These are phyloP conservation scores for Hemerocallis citrina DNA, from an alignment of 106 monocot species.

Conservation along the genomic window DNA sequence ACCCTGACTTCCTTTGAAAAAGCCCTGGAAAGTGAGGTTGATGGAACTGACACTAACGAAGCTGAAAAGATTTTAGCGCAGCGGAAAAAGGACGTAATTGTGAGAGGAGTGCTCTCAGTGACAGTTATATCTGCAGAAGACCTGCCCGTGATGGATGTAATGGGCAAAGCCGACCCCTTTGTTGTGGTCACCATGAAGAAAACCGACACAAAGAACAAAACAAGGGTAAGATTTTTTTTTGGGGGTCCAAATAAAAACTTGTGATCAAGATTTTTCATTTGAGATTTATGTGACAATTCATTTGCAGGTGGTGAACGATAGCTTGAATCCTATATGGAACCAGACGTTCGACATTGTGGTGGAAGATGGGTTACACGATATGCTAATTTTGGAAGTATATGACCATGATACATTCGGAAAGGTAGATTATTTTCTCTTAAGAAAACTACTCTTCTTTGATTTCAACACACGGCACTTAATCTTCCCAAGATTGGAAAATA, in stretches of 20 bases:
- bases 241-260: too few species aligned
- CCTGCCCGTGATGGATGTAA: slow-evolving; percentile 81
- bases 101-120: slow-evolving; percentile 91
- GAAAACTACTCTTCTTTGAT: too few species aligned
- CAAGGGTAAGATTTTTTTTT: slow-evolving; percentile 60
- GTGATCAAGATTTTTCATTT: background rate
- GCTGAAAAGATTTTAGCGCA: slow-evolving; percentile 16
- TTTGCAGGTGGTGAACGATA: slow-evolving; percentile 87
- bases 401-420: slow-evolving; percentile 26
- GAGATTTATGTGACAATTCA: slow-evolving; percentile 1
- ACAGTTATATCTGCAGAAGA: slow-evolving; percentile 91
- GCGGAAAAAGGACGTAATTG: slow-evolving; percentile 74
- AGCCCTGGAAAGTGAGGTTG: slow-evolving; percentile 45
- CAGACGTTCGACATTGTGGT: slow-evolving; percentile 98
- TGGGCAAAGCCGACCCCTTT: slow-evolving; percentile 92
- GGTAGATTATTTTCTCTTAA: too few species aligned
- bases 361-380: slow-evolving; percentile 96
- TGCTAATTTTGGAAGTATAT: slow-evolving; percentile 92
- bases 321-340: slow-evolving; percentile 86
- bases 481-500: too few species aligned
- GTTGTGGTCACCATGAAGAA: slow-evolving; percentile 86
- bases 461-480: too few species aligned
- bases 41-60: slow-evolving; percentile 27
- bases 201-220: slow-evolving; percentile 73
- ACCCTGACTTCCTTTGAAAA: slow-evolving; percentile 86